These are phyloP conservation scores for Achlya hypogyna DNA, from an alignment of 352 stramenopile genomes.

Conservation along the genomic window DNA sequence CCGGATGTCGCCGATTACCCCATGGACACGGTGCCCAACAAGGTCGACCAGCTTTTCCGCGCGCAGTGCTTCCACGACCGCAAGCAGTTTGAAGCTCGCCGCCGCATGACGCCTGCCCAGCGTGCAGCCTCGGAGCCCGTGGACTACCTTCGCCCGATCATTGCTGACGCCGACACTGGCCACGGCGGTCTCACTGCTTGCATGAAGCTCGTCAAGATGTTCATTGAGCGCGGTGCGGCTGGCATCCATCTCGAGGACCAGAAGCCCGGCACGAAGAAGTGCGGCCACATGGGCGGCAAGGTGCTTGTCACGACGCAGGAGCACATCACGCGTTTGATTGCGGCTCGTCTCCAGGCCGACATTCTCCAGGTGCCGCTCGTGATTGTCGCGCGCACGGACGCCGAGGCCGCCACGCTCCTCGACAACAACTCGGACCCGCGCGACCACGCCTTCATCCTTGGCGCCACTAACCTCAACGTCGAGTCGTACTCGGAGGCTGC, in stretches of 20 bases:
- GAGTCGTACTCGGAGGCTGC: constrained; percentile 80
- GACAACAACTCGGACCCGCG: constrained; percentile 96
- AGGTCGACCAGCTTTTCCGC: constrained; percentile 96
- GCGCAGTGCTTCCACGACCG: constrained; percentile 96
- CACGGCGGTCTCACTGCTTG: constrained; percentile 93
- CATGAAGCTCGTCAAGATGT: constrained; percentile 99
- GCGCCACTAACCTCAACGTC: constrained; percentile 85
- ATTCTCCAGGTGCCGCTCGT: constrained; percentile 92
- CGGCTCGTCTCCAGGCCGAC: constrained; percentile 93
- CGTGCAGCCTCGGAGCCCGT: constrained; percentile 67
- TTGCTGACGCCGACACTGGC: constrained; percentile 97
- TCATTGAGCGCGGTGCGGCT: constrained; percentile 95
- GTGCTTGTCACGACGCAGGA: constrained; percentile 96
- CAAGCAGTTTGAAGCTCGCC: constrained; percentile 92
- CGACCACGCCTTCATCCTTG: constrained; percentile 97
- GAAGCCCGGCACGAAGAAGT: constrained; percentile 98
- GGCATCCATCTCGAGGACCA: constrained; percentile 99
- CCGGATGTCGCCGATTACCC: constrained; percentile 98
- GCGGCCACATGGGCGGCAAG: constrained; percentile 98
- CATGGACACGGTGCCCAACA: constrained; percentile 97
- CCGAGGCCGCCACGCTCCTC: constrained; percentile 94
- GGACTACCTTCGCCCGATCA: constrained; percentile 95
- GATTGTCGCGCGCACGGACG: constrained; percentile 95
- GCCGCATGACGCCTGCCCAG: constrained; percentile 68
- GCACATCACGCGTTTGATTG: constrained; percentile 95